These are phyloP conservation scores for Vitellaria paradoxa DNA, from an alignment of 179 eudicot species.

Conservation along the genomic window DNA sequence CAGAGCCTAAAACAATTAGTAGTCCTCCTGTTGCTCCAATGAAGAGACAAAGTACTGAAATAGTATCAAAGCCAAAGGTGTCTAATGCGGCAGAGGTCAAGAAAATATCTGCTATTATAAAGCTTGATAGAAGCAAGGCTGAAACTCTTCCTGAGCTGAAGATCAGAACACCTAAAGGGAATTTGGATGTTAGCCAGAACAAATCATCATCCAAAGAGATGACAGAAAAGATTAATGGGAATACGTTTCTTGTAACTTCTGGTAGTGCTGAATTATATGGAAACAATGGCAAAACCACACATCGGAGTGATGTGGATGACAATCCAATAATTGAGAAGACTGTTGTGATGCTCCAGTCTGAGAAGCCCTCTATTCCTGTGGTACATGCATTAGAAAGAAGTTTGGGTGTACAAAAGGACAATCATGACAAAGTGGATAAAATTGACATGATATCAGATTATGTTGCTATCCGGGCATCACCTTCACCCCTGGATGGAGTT, in stretches of 20 bases:
- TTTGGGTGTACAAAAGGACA: conserved; percentile 16
- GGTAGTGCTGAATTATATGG: neutral
- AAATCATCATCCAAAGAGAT: conserved; percentile 38
- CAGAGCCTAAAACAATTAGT: conserved; percentile 72
- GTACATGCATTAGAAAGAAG: conserved; percentile 29
- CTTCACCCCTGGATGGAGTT: conserved; percentile 48
- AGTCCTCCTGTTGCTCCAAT: conserved; percentile 33
- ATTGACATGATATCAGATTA: conserved; percentile 21
- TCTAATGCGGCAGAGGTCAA: conserved; percentile 48
- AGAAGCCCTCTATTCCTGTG: conserved; percentile 49
- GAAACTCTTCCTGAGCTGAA: conserved; percentile 66
- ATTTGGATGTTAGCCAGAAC: conserved; percentile 31
- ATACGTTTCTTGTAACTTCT: conserved; percentile 21
- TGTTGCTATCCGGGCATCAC: conserved; percentile 35
- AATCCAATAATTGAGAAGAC: conserved; percentile 72
- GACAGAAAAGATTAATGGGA: conserved; percentile 29
- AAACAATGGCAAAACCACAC: conserved; percentile 19
- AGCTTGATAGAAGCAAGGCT: conserved; percentile 55
- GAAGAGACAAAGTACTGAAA: conserved; percentile 47
- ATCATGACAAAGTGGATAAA: conserved; percentile 30
- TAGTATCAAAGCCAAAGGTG: conserved; percentile 42
- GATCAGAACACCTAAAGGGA: conserved; percentile 42
- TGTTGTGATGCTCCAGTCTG: conserved; percentile 72
- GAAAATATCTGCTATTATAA: conserved; percentile 43
- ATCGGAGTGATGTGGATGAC: conserved; percentile 51